Percentiles rank a stretch among this genome's conserved stretches.
Conservation (phyloP, 768 basidiomycete genomes). For the Lentinula aciculospora region DNA sequence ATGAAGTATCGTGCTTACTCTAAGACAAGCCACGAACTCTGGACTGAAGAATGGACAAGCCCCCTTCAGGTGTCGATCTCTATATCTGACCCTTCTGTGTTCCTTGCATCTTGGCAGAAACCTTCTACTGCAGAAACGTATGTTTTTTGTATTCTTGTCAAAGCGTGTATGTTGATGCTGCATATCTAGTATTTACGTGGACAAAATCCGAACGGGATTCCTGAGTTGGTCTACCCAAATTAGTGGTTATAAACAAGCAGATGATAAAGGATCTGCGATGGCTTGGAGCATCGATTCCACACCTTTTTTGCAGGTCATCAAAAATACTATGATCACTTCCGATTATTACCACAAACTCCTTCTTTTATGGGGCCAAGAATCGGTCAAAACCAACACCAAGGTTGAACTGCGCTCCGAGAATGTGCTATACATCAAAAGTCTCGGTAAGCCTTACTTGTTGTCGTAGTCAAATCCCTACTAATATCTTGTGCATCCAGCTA, state of each 20-base stretch:
- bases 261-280: slow-evolving; percentile 30
- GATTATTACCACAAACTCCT: slow-evolving; percentile 60
- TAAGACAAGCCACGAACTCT: slow-evolving; percentile 55
- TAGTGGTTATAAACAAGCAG: slow-evolving; percentile 48
- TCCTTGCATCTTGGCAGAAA: slow-evolving; percentile 40
- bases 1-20: slow-evolving; percentile 77
- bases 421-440: slow-evolving; percentile 32
- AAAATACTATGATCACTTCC: slow-evolving; percentile 33
- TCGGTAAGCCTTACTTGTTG: slow-evolving; percentile 22
- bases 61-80: slow-evolving; percentile 45
- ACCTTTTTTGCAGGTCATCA: slow-evolving; percentile 47
- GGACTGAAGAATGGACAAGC: slow-evolving; percentile 69
- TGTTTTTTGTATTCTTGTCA: neutral
- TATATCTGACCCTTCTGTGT: slow-evolving; percentile 42
- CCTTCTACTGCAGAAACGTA: slow-evolving; percentile 31
- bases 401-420: slow-evolving; percentile 56
- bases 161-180: neutral
- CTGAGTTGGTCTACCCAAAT: slow-evolving; percentile 63
- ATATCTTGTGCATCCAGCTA: slow-evolving; percentile 37
- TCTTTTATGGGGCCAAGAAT: slow-evolving; percentile 77
- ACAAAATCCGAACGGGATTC: slow-evolving; percentile 77
- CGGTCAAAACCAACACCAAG: slow-evolving; percentile 43
- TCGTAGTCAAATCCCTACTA: neutral
- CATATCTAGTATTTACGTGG: slow-evolving; percentile 41
- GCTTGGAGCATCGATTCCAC: slow-evolving; percentile 52